phyloP scores from a whole-genome alignment of 176 grass and related monocot genomes.

The Aechmea fasciata region DNA sequence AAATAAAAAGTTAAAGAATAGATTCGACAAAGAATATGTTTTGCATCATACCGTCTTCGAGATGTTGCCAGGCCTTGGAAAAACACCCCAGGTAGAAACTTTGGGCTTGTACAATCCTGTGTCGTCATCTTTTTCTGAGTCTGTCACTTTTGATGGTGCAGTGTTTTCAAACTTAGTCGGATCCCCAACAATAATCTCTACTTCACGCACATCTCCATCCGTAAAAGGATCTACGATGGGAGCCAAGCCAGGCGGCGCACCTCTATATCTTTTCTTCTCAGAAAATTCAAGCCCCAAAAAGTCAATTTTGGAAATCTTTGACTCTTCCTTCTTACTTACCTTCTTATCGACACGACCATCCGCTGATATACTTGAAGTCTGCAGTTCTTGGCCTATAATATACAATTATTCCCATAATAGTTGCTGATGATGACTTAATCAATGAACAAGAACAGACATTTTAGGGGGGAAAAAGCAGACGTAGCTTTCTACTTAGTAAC shows the following conservation, averaged over 20 bases:
- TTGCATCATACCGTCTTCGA: conserved; percentile 35
- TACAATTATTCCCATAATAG: not conserved
- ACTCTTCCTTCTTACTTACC: conserved; percentile 24
- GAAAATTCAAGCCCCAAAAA: conserved; percentile 46
- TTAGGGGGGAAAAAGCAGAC: not conserved
- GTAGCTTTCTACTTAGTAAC: not conserved
- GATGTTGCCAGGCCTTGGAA: conserved; percentile 40
- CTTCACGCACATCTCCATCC: conserved; percentile 24
- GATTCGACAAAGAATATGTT: not conserved
- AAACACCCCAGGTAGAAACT: conserved; percentile 48
- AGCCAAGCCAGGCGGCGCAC: conserved; percentile 31
- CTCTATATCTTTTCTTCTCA: conserved; percentile 41
- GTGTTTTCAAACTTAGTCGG: conserved; percentile 30
- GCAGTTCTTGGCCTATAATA: not conserved
- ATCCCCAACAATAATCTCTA: conserved; percentile 40
- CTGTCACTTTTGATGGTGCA: not conserved
- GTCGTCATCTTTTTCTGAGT: conserved; percentile 20
- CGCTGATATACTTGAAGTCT: not conserved
- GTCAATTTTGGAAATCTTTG: conserved; percentile 28
- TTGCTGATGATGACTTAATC: not conserved
- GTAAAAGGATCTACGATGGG: conserved; percentile 20
- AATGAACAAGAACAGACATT: not conserved
- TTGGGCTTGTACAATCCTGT: conserved; percentile 23
- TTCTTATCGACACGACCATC: conserved; percentile 20
- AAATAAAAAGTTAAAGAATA: not conserved